Conservation (phyloP, 495 filamentous ascomycete genomes). For the Aspergillus biplanus region DNA sequence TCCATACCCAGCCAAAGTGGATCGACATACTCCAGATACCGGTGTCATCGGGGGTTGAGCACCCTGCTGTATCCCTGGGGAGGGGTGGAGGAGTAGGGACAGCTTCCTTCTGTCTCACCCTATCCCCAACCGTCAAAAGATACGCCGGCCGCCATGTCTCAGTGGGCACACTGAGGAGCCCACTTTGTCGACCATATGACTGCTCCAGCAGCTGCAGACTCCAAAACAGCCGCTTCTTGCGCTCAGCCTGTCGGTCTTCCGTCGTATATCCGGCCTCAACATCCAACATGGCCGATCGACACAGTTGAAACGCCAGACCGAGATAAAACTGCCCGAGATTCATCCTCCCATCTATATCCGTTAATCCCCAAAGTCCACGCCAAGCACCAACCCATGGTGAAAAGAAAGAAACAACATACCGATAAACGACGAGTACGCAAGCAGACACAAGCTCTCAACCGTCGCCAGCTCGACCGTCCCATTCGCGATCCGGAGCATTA, state of each 20-base stretch:
- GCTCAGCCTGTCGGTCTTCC: slow-evolving; percentile 35
- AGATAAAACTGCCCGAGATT: slow-evolving; percentile 49
- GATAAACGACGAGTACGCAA: slow-evolving; percentile 48
- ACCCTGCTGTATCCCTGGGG: slow-evolving; percentile 41
- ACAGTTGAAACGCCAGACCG: slow-evolving; percentile 47
- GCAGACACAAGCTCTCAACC: slow-evolving; percentile 49
- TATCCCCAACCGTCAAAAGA: slow-evolving; percentile 26
- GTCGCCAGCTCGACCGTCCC: slow-evolving; percentile 49
- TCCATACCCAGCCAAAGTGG: slow-evolving; percentile 53
- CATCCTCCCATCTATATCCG: slow-evolving; percentile 39
- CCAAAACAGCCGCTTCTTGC: slow-evolving; percentile 51
- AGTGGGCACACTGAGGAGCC: slow-evolving; percentile 38
- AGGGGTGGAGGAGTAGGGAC: slow-evolving; percentile 38
- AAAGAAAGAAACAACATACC: slow-evolving; percentile 25
- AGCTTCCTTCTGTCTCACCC: slow-evolving; percentile 14
- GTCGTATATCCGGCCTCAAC: slow-evolving; percentile 37
- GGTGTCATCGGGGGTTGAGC: slow-evolving; percentile 32
- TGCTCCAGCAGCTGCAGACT: slow-evolving; percentile 48
- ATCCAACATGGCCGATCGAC: slow-evolving; percentile 48
- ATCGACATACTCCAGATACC: slow-evolving; percentile 49
- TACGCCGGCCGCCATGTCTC: slow-evolving; percentile 41
- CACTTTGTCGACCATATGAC: slow-evolving; percentile 46
- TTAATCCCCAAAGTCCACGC: slow-evolving; percentile 5
- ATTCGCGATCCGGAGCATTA: slow-evolving; percentile 53
- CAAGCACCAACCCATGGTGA: too few species aligned